Base-by-base conservation (phyloP, 441 rosid species). In the Erodium moschatum region DNA sequence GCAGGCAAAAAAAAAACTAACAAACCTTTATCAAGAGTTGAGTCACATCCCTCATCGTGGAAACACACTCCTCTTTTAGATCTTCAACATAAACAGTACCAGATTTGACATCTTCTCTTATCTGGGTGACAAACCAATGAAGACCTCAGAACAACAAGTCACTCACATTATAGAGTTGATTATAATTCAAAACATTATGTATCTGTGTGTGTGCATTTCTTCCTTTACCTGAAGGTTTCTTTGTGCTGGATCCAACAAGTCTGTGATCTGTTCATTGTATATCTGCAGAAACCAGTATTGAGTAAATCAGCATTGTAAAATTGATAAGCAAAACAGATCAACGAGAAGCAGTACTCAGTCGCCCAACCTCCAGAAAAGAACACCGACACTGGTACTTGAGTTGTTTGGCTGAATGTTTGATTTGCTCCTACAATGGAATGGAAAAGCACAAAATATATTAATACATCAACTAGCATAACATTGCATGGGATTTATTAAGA, bases 201-300 rank as follows among this genome's bases (percentile, higher is more conserved):
- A 52, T 52, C 20, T 15, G 54, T 48, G 54, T 48, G 8, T 1
- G 29, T 24, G 54, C 13, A 50, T 50, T 50, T 50, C 56, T 50
- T 16, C 60, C 67, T 65, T 66, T 70, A 92, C 99, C 96, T 89
- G 97, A 61, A 92, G 90, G 73, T 88, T 96, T 72, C 81, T 79
- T 77, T 89, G 98, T 81, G 66, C 89, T 68, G 96, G 97, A 81
- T 96, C 96, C 78, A 96, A 72, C 83, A 96, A 81, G 85, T 96
- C 97, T 27, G 98, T 90, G 68, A 96, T 92, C 84, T 96, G 99
- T 80, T 96, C 98, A 74, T 96, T 96, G 78, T 96, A 96, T 69
- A 96, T 96, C 98, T 96, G 87, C 78, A 84, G 79, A 60, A 74
- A 44, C 1, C 75, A 69, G 80, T 48, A 24, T 15, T 27, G 31